Base-by-base conservation (phyloP, 768 basidiomycete genomes). In the Naganishia vaughanmartiniae region DNA sequence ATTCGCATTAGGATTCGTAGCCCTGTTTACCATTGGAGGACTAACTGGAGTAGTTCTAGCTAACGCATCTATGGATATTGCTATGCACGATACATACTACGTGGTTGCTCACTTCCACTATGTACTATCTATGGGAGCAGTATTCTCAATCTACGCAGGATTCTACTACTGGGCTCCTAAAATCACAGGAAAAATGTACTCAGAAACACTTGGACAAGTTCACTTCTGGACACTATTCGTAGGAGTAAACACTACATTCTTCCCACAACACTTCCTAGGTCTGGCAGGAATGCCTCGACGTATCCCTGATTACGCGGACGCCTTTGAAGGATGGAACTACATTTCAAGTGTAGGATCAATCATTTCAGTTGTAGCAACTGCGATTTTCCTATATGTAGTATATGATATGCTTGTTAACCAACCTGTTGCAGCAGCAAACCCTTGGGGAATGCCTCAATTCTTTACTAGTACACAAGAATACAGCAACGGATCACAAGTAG, bases 261-360 rank as follows among this genome's bases (percentile, higher is more conserved):
- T 72, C 72, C 72, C 68, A 30, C 53, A 70, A 66, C 70, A 67
- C 26, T 67, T 56, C 31, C 53, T 67, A 12, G 65, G 65, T 7
- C 54, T 55, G 9, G 54, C 54, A 31, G 54, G 54, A 12, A 55
- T 55, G 54, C 54, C 73, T 42, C 73, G 70, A 28, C 69, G 73
- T 45, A 70, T 73, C 30, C 65, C 69, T 65, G 73, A 71, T 66
- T 73, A 73, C 70, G 70, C 73, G 26, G 70, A 73, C 54, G 69
- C 74, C 45, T 74, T 73, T 31, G 72, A 72, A 48, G 70, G 55
- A 69, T 73, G 74, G 72, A 75, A 75, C 72, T 54, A 63, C 33
- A 70, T 75, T 36, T 73, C 74, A 65, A 75, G 74, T 72, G 65
- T 73, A 36, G 74, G 72, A 69, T 71, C 72, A 70, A 71, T 73